Evolutionary conservation across 2,329 filamentous ascomycete genomes (phyloP).

Genomic region (Emydomyces testavorans): DNA sequence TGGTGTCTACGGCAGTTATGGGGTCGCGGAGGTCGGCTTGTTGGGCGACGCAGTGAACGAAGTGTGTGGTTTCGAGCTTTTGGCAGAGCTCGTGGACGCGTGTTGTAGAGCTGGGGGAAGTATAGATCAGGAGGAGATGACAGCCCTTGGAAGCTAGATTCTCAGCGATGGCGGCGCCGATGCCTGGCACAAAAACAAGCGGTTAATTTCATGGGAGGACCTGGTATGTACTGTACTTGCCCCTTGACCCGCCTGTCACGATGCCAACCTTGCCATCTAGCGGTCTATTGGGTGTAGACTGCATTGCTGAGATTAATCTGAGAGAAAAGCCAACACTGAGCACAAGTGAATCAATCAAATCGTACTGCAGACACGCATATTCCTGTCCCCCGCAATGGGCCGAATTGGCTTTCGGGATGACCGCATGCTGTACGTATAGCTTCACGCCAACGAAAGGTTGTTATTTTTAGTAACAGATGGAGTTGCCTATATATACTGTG

Average conservation of each 20-base stretch:
- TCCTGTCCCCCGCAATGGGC: too few relatives aligned
- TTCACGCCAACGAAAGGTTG: too few relatives aligned
- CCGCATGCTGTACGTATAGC: too few relatives aligned
- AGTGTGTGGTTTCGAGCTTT: conserved; percentile 46
- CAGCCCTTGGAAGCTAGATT: conserved; percentile 64
- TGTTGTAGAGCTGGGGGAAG: conserved; percentile 48
- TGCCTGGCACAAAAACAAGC: conserved; percentile 49
- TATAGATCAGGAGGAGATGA: conserved; percentile 60
- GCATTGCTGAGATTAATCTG: not conserved
- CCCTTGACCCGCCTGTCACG: conserved; percentile 67
- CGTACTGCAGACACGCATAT: too few relatives aligned
- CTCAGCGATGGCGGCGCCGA: conserved; percentile 57
- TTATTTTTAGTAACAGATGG: too few relatives aligned
- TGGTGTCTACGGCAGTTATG: conserved; percentile 44
- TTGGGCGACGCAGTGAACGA: conserved; percentile 49
- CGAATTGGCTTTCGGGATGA: too few relatives aligned
- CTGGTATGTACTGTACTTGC: conserved; percentile 34
- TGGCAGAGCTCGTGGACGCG: conserved; percentile 45
- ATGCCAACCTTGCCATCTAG: conserved; percentile 68
- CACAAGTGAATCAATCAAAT: too few relatives aligned
- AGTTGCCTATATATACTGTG: too few relatives aligned
- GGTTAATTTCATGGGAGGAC: not conserved
- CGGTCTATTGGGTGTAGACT: not conserved
- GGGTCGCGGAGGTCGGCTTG: conserved; percentile 61
- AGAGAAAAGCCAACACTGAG: not conserved